Base-by-base conservation (phyloP, 108 stramenopile genomes). In the Fistulifera solaris region DNA sequence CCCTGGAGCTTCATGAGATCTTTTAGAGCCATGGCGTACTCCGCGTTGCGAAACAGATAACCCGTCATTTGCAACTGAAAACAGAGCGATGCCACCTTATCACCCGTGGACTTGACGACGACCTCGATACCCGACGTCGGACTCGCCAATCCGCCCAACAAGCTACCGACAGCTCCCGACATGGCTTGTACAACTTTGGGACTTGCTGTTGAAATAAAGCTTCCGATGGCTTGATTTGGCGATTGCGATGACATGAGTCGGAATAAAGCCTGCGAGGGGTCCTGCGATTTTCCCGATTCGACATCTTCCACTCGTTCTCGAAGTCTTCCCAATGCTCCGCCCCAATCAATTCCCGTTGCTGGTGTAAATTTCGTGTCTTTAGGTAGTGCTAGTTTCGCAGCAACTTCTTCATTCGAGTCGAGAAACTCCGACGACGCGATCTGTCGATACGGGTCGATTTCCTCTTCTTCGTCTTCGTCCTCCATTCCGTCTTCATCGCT, bases 11-110 rank as follows among this genome's bases (percentile, higher is more conserved):
- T 54, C 78, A 93, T 83, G 23, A 93, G 15, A 3, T 80, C 68
- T 58, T 83, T 84, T 22, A 94, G 50, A 0, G 93, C 93, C 54
- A 94, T 35, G 21, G 90, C 93, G 58, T 94, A 94, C 58, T 94
- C 93, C 0, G 85, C 93, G 59, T 94, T 94, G 10, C 93, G 85
- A 46, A 90, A 90, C 87, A 94, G 78, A 62, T 87, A 89, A 17
- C 73, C 93, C 2, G 87, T 94, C 89, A 94, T 94, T 66, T 86
- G 84, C 15, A 94, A 56, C 59, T 87, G 89, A 59, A 89, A 87
- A 65, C 85, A 90, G 8, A 81, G 61, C 14, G 74, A 80, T 0
- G 75, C 81, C 21, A 93, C 65, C 56, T 85, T 87, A 38, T 93
- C 92, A 14, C 83, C 77, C 12, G 64, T 71, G 0, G 85, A 78